Evolutionary conservation across 148 eudicot genomes (phyloP).

Genomic region (Diospyros lotus): DNA sequence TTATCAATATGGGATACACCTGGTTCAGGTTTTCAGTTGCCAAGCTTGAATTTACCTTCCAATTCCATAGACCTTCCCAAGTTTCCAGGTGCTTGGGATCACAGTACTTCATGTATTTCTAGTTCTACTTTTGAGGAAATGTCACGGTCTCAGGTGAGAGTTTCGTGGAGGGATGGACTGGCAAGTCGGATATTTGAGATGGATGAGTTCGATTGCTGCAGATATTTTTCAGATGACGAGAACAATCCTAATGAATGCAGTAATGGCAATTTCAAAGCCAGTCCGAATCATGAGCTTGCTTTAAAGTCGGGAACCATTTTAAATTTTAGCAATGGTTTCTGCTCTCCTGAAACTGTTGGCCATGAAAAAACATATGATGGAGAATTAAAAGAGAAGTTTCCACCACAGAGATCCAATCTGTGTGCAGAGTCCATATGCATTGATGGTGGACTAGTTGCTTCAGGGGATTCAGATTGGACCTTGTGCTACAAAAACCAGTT

Average conservation of each 20-base stretch:
- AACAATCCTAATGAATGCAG: constrained; percentile 20
- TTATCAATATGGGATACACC: constrained; percentile 27
- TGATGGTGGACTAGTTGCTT: constrained; percentile 33
- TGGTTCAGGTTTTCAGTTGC: constrained; percentile 30
- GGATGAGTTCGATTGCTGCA: constrained; percentile 66
- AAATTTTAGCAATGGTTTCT: constrained; percentile 9
- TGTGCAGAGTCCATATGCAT: constrained; percentile 40
- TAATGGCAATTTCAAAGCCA: constrained; percentile 11
- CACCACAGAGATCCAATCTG: constrained; percentile 17
- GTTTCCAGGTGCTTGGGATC: constrained; percentile 21
- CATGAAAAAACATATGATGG: constrained; percentile 14
- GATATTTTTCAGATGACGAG: constrained; percentile 72
- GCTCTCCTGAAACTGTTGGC: constrained; percentile 21
- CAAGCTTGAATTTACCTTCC: constrained; percentile 32
- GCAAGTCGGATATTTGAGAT: constrained; percentile 41
- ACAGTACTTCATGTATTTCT: constrained; percentile 26
- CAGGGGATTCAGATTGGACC: constrained; percentile 52
- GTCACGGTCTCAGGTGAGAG: constrained; percentile 37
- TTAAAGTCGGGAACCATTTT: constrained; percentile 7
- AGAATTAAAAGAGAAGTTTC: constrained; percentile 19
- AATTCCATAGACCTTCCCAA: constrained; percentile 21
- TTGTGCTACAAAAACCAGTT: constrained; percentile 38
- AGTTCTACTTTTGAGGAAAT: constrained; percentile 29
- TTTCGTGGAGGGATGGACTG: constrained; percentile 71
- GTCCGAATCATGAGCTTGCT: constrained; percentile 9